Base-by-base conservation (phyloP, 768 basidiomycete species). In the Kwoniella newhampshirensis region DNA sequence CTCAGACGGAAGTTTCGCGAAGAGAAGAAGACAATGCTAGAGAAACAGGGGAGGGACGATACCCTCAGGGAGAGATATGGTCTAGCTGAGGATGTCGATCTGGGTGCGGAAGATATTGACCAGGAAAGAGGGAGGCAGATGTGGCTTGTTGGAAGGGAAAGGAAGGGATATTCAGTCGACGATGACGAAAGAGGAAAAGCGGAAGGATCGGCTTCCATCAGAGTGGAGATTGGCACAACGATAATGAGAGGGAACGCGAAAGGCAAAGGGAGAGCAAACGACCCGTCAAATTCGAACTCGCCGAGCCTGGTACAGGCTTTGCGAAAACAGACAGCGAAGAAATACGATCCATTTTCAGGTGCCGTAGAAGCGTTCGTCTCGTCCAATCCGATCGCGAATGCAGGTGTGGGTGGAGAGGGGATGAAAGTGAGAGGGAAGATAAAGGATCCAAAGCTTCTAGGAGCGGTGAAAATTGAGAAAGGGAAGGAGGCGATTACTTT, bases 1-100 rank as follows among this genome's bases (percentile, higher is more conserved):
- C 81, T 86, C 1, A 84, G 96, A 39, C 87, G 87, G 67, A 82
- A 83, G 18, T 96, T 98, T 72, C 84, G 96, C 3, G 84, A 85
- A 58, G 87, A 88, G 60, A 99, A 97, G 80, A 89, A 87, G 77
- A 75, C 87, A 0, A 85, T 88, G 45, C 79, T 84, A 66, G 82
- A 81, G 53, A 87, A 87, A 63, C 81, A 83, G 62, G 80, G 80
- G 20, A 81, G 81, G 12, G 93, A 97, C 66, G 86, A 89, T 44
- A 77, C 74, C 8, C 77, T 97, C 47, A 87, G 85, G 70, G 83
- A 80, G 25, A 81, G 83, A 62, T 96, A 90, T 77, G 92, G 85
- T 1, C 77, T 99, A 15, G 87, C 87, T 1, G 82, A 84, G 51
- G 80, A 81, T 2, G 77, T 97, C n/a, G 80, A 75, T 35, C 81